phyloP scores from a whole-genome alignment of 305 asterid species.

The Solanum hybrid region DNA sequence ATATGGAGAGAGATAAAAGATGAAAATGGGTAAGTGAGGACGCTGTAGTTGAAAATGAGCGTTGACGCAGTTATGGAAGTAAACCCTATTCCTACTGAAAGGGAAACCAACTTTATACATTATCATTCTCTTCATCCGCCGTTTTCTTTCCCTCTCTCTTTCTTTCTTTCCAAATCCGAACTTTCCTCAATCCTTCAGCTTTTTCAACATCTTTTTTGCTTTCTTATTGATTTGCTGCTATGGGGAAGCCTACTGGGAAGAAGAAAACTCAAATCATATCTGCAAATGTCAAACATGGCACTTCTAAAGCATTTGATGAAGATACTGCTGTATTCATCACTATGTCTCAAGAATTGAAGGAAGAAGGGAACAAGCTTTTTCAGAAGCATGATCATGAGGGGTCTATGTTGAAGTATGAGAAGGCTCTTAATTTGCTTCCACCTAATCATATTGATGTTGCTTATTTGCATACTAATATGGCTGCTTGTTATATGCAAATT shows the following conservation, averaged over 20 bases:
- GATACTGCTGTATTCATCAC: constrained; percentile 79
- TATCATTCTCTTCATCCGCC: background rate
- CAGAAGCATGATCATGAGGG: constrained; percentile 86
- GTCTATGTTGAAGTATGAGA: constrained; percentile 88
- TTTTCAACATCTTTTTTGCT: background rate
- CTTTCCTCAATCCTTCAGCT: background rate
- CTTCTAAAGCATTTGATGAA: constrained; percentile 67
- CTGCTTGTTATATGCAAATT: constrained; percentile 84
- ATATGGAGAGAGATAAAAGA: background rate
- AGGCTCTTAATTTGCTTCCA: constrained; percentile 78
- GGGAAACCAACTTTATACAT: background rate
- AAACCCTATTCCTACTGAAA: background rate
- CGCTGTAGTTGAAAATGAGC: constrained; percentile 14
- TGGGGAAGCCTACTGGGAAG: constrained; percentile 87
- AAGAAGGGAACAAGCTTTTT: constrained; percentile 68
- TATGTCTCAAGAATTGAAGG: constrained; percentile 87
- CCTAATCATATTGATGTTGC: constrained; percentile 74
- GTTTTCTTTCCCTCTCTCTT: background rate
- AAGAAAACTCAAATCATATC: constrained; percentile 44
- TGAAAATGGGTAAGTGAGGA: background rate
- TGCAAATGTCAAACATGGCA: constrained; percentile 25
- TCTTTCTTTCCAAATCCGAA: background rate
- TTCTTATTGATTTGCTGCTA: constrained; percentile 7
- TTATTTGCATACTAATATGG: constrained; percentile 71
- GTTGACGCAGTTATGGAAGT: background rate